phyloP scores from a whole-genome alignment of 345 rosid genomes.

The Eucalyptus sp. region DNA sequence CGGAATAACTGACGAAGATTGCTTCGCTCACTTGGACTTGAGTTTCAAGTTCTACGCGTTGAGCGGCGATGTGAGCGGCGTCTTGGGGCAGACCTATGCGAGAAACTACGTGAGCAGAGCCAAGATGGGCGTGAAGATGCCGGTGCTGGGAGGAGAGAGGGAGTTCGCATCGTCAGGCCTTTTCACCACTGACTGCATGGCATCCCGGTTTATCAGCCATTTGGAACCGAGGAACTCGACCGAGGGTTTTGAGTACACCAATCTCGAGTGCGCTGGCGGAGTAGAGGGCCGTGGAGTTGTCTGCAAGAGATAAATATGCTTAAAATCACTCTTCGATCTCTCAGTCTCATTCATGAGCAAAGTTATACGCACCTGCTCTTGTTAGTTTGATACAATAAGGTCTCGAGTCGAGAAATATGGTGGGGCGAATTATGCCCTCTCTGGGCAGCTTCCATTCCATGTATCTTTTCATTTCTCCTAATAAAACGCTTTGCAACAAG shows the following conservation, averaged over 20 bases:
- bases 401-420: not conserved
- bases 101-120: slow-evolving; percentile 36
- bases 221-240: not conserved
- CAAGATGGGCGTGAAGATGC: slow-evolving; percentile 50
- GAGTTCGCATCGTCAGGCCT: slow-evolving; percentile 39
- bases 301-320: slow-evolving; percentile 7
- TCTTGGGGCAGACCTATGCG: slow-evolving; percentile 52
- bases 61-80: slow-evolving; percentile 37
- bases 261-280: slow-evolving; percentile 1
- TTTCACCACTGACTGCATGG: slow-evolving; percentile 35
- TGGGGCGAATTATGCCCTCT: not conserved
- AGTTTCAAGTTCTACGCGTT: slow-evolving; percentile 47
- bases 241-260: not conserved
- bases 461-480: not conserved
- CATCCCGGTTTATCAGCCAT: slow-evolving; percentile 1
- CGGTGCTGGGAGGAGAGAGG: slow-evolving; percentile 50
- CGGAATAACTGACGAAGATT: slow-evolving; percentile 29
- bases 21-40: slow-evolving; percentile 59
- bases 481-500: not conserved
- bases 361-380: not conserved
- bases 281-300: slow-evolving; percentile 5
- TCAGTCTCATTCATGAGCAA: not conserved
- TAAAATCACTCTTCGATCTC: not conserved
- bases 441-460: not conserved
- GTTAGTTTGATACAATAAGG: not conserved